Conservation (phyloP, 192 early-diverging fungal species). For the Chytriomyces sp. region DNA sequence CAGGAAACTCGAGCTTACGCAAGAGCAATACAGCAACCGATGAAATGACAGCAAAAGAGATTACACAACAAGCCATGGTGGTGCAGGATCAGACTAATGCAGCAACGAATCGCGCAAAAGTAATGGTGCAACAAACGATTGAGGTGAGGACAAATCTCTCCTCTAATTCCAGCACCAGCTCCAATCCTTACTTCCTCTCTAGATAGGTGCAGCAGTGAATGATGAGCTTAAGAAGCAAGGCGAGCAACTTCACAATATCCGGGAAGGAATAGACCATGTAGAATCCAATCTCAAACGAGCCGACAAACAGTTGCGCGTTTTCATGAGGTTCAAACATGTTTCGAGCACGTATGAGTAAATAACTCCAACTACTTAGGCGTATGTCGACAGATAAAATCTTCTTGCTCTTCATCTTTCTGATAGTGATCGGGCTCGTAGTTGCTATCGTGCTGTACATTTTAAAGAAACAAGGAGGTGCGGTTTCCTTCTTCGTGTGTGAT, state of each 20-base stretch:
- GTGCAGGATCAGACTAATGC: slow-evolving; percentile 56
- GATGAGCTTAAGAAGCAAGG: slow-evolving; percentile 57
- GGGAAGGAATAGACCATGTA: slow-evolving; percentile 53
- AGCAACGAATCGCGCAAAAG: slow-evolving; percentile 44
- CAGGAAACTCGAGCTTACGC: neutral
- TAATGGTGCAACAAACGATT: slow-evolving; percentile 53
- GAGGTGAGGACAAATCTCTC: slow-evolving; percentile 35
- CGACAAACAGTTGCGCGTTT: slow-evolving; percentile 60
- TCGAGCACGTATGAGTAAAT: neutral
- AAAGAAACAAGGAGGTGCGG: slow-evolving; percentile 38
- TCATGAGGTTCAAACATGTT: slow-evolving; percentile 47
- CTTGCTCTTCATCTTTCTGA: slow-evolving; percentile 59
- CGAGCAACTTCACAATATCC: slow-evolving; percentile 54
- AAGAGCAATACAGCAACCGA: slow-evolving; percentile 34
- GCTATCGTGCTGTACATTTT: slow-evolving; percentile 53
- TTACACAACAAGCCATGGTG: slow-evolving; percentile 48
- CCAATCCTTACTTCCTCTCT: neutral
- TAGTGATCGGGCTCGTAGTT: slow-evolving; percentile 54
- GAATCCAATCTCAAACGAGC: slow-evolving; percentile 61
- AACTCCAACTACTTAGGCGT: slow-evolving; percentile 38
- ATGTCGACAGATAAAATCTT: slow-evolving; percentile 64
- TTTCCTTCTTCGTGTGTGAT: neutral
- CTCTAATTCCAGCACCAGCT: neutral
- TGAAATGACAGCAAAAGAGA: slow-evolving; percentile 57
- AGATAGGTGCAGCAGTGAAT: slow-evolving; percentile 54